phyloP scores from a whole-genome alignment of 257 asterid genomes.

The Anisodus tanguticus region DNA sequence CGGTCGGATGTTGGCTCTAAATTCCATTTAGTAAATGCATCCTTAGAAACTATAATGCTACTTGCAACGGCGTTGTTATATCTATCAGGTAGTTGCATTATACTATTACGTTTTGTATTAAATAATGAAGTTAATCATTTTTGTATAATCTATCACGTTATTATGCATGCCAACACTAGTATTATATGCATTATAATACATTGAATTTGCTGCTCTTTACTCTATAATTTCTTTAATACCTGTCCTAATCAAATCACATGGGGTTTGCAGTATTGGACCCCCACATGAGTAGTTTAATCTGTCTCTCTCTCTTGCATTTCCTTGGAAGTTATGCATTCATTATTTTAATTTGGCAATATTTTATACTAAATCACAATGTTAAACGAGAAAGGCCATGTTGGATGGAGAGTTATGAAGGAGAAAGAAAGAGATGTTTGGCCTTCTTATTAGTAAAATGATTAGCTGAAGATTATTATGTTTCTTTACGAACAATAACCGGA shows the following conservation, averaged over 20 bases:
- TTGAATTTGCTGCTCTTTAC: constrained; percentile 62
- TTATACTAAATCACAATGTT: constrained; percentile 30
- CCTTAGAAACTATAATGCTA: constrained; percentile 37
- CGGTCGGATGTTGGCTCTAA: constrained; percentile 55
- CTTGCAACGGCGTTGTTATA: not conserved
- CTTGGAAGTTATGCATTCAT: constrained; percentile 38
- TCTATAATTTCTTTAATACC: constrained; percentile 47
- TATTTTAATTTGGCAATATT: constrained; percentile 33
- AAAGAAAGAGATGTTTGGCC: not conserved
- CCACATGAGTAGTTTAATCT: constrained; percentile 53
- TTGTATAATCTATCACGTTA: constrained; percentile 53
- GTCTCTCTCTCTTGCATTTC: constrained; percentile 29
- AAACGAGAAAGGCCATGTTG: constrained; percentile 37
- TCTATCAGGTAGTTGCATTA: constrained; percentile 27
- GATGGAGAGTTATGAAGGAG: constrained; percentile 18
- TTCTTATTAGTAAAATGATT: constrained; percentile 27
- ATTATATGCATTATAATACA: constrained; percentile 48
- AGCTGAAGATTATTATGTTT: not conserved
- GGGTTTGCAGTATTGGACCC: constrained; percentile 68
- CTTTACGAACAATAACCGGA: constrained; percentile 6
- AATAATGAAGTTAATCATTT: constrained; percentile 38
- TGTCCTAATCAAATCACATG: constrained; percentile 91
- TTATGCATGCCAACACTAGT: constrained; percentile 59
- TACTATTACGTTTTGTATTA: constrained; percentile 31
- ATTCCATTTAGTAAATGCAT: constrained; percentile 59